Evolutionary conservation across 2,329 filamentous ascomycete species (phyloP).

Genomic region (Dryadomyces sulphureus): DNA sequence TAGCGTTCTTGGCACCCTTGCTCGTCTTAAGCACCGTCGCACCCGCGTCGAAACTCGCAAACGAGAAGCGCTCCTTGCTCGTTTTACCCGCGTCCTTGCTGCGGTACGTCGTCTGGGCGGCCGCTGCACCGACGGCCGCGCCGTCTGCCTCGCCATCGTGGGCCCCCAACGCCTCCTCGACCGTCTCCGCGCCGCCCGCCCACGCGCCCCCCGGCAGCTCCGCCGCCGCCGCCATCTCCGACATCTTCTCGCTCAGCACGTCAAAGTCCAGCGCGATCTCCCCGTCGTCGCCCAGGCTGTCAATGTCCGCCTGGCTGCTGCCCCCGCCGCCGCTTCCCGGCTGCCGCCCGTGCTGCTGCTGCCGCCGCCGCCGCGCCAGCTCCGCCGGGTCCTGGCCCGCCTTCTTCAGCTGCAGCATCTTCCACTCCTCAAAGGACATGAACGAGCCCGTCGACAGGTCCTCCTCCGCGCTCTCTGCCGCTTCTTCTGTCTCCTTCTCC

Average conservation of each 20-base stretch:
- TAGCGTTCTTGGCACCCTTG: constrained; percentile 70
- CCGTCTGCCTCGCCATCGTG: constrained; percentile 24
- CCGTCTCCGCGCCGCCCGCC: constrained; percentile 9
- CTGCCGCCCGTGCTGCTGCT: constrained; percentile 1
- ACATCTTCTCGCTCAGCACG: constrained; percentile 27
- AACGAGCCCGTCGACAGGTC: constrained; percentile 52
- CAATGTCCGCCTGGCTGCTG: constrained; percentile 41
- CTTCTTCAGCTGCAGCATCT: constrained; percentile 77
- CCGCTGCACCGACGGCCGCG: constrained; percentile 30
- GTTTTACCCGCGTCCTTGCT: constrained; percentile 94
- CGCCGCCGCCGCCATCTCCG: constrained; percentile 21
- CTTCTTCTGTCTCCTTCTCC: background rate
- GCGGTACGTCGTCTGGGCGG: constrained; percentile 43
- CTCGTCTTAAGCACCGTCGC: constrained; percentile 89
- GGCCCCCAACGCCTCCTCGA: constrained; percentile 15
- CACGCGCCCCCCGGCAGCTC: constrained; percentile 7
- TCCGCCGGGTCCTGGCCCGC: constrained; percentile 59
- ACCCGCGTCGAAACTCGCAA: constrained; percentile 92
- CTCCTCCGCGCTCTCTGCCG: constrained; percentile 8
- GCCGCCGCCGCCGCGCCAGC: constrained; percentile 39
- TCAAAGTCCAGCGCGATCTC: constrained; percentile 57
- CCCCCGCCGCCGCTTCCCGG: constrained; percentile 19
- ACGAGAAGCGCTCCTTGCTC: constrained; percentile 95
- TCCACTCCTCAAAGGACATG: constrained; percentile 97
- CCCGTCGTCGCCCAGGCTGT: constrained; percentile 71